Evolutionary conservation across 345 rosid genomes (phyloP).

Genomic region (Eucalyptus curtisii): DNA sequence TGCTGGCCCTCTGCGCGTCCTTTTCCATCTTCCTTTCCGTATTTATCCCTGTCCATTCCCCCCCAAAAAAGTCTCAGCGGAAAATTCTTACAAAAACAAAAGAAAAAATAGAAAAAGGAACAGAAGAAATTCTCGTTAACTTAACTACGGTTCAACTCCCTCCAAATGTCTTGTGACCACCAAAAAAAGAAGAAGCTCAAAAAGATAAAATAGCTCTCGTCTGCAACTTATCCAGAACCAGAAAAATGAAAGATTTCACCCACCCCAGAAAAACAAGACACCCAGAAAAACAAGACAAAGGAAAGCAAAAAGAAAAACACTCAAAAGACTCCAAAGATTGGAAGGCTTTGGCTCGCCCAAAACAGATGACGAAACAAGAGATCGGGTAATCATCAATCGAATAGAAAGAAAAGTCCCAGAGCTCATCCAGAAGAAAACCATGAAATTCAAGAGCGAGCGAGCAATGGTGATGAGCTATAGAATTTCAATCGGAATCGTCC

Average conservation of each 20-base stretch:
- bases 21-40: slow-evolving; percentile 29
- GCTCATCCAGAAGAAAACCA: background rate
- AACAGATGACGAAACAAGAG: background rate
- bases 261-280: background rate
- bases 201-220: background rate
- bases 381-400: background rate
- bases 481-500: background rate
- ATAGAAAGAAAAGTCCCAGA: background rate
- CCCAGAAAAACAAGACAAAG: background rate
- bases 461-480: background rate
- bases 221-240: background rate
- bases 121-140: background rate
- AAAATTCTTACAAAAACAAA: background rate
- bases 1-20: slow-evolving; percentile 16
- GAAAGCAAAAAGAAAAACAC: background rate
- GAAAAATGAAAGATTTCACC: background rate
- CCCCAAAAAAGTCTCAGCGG: background rate
- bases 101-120: background rate
- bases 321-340: background rate
- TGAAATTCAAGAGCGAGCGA: background rate
- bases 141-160: background rate
- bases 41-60: background rate
- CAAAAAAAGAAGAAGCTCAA: too few species aligned
- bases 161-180: background rate
- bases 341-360: background rate